Percentiles rank a stretch among this genome's conserved stretches.
These are phyloP conservation scores for Neurospora terricola DNA, from an alignment of 495 filamentous ascomycete species.

Conservation along the genomic window DNA sequence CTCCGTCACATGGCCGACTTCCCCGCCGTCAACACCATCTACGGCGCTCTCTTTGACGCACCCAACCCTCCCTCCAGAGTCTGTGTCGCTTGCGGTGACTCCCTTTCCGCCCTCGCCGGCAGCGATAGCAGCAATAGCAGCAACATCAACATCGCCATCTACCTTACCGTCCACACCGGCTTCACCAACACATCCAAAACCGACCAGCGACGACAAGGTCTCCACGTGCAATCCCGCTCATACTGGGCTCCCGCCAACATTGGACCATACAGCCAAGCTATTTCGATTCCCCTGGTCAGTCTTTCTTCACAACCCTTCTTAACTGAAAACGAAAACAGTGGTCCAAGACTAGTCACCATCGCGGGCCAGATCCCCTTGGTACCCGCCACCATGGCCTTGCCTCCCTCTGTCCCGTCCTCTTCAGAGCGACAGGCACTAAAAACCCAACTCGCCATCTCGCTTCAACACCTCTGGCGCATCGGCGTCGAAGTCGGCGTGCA, in stretches of 20 bases:
- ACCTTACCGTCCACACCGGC: constrained; percentile 25
- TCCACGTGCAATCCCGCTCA: constrained; percentile 87
- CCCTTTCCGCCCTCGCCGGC: constrained; percentile 30
- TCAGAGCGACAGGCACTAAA: constrained; percentile 10
- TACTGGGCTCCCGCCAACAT: constrained; percentile 99
- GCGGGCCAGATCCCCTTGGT: constrained; percentile 90
- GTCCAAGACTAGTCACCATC: constrained; percentile 32
- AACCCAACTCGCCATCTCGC: constrained; percentile 40
- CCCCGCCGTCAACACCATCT: constrained; percentile 58
- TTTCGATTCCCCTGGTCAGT: constrained; percentile 43
- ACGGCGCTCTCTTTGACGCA: constrained; percentile 55
- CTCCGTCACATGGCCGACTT: constrained; percentile 77
- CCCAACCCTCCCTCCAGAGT: constrained; percentile 81
- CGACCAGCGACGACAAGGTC: constrained; percentile 35
- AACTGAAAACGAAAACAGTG: background rate
- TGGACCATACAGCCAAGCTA: constrained; percentile 91
- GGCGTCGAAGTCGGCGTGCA: constrained; percentile 59
- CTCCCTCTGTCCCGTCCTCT: background rate
- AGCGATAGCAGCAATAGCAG: background rate
- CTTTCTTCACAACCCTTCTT: background rate
- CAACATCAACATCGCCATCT: constrained; percentile 45
- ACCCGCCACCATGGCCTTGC: constrained; percentile 66
- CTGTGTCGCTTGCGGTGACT: constrained; percentile 64
- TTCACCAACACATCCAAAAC: constrained; percentile 5
- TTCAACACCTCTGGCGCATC: constrained; percentile 89